Conservation (phyloP, 768 basidiomycete species). For the Phaeotremella fagi region DNA sequence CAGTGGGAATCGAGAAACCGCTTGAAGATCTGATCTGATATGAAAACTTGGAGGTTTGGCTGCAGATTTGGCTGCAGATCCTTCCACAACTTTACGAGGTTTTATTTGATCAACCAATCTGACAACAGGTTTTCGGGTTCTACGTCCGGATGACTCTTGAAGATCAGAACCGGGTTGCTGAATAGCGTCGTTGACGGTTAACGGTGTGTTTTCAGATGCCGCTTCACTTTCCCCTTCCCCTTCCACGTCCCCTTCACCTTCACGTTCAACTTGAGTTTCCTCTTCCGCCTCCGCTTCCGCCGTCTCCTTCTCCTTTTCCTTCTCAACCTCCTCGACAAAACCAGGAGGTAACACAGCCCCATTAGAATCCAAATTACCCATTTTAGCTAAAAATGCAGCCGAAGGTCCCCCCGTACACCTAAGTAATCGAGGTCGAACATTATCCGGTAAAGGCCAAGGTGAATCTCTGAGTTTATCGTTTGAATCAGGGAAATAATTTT, state of each 20-base stretch:
- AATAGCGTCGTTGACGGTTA: too few species aligned
- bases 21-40: constrained; percentile 55
- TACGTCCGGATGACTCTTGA: neutral
- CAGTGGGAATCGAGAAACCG: constrained; percentile 70
- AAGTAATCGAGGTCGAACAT: constrained; percentile 23
- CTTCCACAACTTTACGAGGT: neutral
- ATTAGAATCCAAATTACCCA: too few species aligned
- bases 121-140: neutral
- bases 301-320: neutral
- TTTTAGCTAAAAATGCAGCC: neutral
- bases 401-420: constrained; percentile 6
- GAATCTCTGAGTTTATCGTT: constrained; percentile 19
- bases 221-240: too few species aligned
- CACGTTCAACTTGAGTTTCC: neutral
- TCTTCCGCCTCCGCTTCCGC: neutral
- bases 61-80: too few species aligned
- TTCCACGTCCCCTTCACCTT: neutral
- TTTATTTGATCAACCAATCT: neutral
- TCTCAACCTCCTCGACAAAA: constrained; percentile 49
- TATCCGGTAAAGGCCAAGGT: constrained; percentile 30
- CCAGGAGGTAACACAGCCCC: constrained; percentile 50
- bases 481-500: constrained; percentile 58
- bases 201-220: too few species aligned
- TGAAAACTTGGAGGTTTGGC: constrained; percentile 15
- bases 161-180: neutral